Evolutionary conservation across 305 asterid species (phyloP), one percentile per base, ranked within the genome.

Genomic region (Ajuga reptans): DNA sequence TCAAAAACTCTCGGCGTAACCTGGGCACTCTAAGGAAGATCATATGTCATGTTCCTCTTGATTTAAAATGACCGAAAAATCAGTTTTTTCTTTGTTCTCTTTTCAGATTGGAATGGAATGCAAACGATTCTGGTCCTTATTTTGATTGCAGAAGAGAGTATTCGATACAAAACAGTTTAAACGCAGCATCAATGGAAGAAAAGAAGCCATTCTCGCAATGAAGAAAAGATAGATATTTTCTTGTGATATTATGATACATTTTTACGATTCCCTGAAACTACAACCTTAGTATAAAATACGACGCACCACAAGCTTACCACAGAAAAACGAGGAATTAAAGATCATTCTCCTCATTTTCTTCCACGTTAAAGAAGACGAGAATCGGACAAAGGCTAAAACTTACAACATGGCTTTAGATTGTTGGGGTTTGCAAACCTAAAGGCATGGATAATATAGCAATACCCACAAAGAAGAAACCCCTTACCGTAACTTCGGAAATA

Each of bases 401-500:
- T 49, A 2, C 3, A 39, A 36, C 47, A 37, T 42, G 50, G 55
- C 52, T 62, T 62, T 24, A 15, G 57, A 29, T 61, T 61, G 46
- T 68, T 1, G 75, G 60, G 50, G 55, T 52, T 49, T 27, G 47
- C 41, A 59, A 60, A 60, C 58, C 59, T 16, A 41, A 67, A 53
- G 60, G 63, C 31, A 66, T 49, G 34, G 66, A 66, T 61, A 34
- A 17, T 4, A 27, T 29, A 47, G 34, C 39, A 77, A 73, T 15
- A 47, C 70, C 69, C 65, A 11, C 0, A 12, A 43, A 63, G 33
- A 75, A 73, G 78, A 68, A 68, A 54, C 17, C 75, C 65, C 55
- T 68, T 72, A 41, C 56, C 66, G 6, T 63, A 55, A 36, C 75
- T 77, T 61, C 45, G 9, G 60, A 62, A 55, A 76, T 72, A 72